Conservation (phyloP, 1,284 basidiomycete genomes). For the Ustilago sp. region DNA sequence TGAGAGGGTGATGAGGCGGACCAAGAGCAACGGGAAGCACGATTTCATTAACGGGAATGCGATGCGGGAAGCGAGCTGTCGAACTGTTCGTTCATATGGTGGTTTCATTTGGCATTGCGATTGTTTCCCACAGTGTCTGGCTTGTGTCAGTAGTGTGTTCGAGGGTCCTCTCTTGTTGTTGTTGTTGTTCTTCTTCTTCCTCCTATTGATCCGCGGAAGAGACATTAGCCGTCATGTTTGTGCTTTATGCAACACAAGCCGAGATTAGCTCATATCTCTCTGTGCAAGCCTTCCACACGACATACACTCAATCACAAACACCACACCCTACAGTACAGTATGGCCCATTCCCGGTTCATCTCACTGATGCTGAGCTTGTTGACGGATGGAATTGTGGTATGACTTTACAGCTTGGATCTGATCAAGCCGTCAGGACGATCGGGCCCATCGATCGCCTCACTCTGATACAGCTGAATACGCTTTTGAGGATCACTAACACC, state of each 20-base stretch:
- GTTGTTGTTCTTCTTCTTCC: background rate
- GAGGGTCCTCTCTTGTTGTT: background rate
- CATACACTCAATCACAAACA: background rate
- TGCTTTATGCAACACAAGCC: background rate
- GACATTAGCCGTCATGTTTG: background rate
- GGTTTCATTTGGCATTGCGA: background rate
- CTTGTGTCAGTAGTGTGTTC: background rate
- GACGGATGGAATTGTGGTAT: background rate
- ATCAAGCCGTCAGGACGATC: conserved; percentile 37
- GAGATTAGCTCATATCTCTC: conserved; percentile 5
- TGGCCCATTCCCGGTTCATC: background rate
- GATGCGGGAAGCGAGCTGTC: background rate
- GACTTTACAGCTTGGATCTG: conserved; percentile 43
- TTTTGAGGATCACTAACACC: conserved; percentile 33
- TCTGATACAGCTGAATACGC: conserved; percentile 41
- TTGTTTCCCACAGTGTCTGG: conserved; percentile 8
- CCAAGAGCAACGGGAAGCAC: background rate
- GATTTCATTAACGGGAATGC: background rate
- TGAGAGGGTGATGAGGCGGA: background rate
- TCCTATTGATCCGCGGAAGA: conserved; percentile 2
- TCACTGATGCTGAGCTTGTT: background rate
- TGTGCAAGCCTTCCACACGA: conserved; percentile 10
- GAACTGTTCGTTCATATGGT: background rate
- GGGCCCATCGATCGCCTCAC: conserved; percentile 55
- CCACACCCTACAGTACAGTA: background rate